Conservation (phyloP, 2,329 filamentous ascomycete species). For the Claviceps sp. region DNA sequence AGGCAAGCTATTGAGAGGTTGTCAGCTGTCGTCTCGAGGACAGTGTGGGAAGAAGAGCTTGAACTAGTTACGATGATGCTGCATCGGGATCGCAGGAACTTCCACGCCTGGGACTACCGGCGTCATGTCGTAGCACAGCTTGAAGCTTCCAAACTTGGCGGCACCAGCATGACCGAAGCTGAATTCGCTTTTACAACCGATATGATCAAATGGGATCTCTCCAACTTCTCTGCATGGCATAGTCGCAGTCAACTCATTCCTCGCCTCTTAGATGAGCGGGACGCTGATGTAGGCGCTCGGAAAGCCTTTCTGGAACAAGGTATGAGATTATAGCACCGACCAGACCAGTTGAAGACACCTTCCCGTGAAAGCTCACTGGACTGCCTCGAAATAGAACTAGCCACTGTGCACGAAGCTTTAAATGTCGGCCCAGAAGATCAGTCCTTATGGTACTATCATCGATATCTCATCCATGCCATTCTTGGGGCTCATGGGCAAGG, state of each 20-base stretch:
- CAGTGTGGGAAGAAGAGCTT: constrained; percentile 76
- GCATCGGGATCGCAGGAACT: constrained; percentile 73
- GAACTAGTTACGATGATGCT: constrained; percentile 80
- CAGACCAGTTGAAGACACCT: constrained; percentile 3
- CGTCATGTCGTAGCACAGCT: constrained; percentile 64
- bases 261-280: constrained; percentile 56
- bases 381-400: constrained; percentile 45
- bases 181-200: constrained; percentile 86
- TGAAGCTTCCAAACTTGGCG: constrained; percentile 42
- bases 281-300: constrained; percentile 48
- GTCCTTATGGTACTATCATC: constrained; percentile 94
- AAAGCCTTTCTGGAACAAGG: constrained; percentile 59
- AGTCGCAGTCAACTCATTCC: constrained; percentile 75
- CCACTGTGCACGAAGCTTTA: constrained; percentile 61
- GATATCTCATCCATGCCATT: constrained; percentile 65
- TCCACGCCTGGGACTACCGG: constrained; percentile 92
- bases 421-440: constrained; percentile 90
- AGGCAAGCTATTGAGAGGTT: constrained; percentile 55
- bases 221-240: constrained; percentile 97
- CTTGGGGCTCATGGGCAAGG: constrained; percentile 25
- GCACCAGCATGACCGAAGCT: constrained; percentile 54
- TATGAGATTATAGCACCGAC: constrained; percentile 18
- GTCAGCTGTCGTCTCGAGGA: constrained; percentile 37
- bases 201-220: constrained; percentile 75
- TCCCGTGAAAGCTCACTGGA: neutral